Conservation (phyloP, 2,329 filamentous ascomycete species). For the Aspergillus quadricinctus region DNA sequence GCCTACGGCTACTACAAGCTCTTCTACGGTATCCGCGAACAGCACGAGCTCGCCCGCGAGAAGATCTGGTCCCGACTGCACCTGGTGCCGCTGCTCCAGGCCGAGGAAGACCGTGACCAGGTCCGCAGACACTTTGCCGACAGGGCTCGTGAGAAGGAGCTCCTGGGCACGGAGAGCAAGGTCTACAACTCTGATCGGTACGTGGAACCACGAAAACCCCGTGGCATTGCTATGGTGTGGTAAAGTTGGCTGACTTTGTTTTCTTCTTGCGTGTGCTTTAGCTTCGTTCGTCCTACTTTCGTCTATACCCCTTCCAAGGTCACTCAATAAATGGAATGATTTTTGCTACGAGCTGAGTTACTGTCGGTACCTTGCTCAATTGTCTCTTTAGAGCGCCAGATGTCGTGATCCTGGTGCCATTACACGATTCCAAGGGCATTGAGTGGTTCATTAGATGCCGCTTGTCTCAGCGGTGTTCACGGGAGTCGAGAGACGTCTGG, state of each 20-base stretch:
- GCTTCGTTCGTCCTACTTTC: conserved; percentile 78
- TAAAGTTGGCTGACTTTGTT: conserved; percentile 3
- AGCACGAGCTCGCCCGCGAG: conserved; percentile 89
- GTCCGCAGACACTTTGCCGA: conserved; percentile 83
- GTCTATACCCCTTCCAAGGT: conserved; percentile 63
- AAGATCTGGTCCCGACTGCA: conserved; percentile 99
- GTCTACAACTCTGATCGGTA: conserved; percentile 88
- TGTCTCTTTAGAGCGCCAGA: conserved; percentile 5
- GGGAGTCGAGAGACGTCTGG: conserved; percentile 3
- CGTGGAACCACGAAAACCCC: conserved; percentile 26
- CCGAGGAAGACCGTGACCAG: conserved; percentile 93
- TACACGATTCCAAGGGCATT: conserved; percentile 1
- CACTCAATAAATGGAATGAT: conserved; percentile 49
- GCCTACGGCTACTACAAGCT: conserved; percentile 86
- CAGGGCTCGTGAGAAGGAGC: conserved; percentile 82
- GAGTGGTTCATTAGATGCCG: not conserved
- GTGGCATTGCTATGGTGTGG: not conserved
- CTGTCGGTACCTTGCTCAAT: conserved; percentile 3
- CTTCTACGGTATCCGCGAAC: conserved; percentile 78
- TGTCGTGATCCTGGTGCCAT: conserved; percentile 4
- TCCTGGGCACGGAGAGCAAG: conserved; percentile 77
- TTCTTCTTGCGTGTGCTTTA: conserved; percentile 27
- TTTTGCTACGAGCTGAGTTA: conserved; percentile 6
- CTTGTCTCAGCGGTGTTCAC: not conserved
- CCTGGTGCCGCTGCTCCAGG: conserved; percentile 87